These are phyloP conservation scores for Trichophaea hybrida DNA, from an alignment of 2,329 filamentous ascomycete genomes.

Conservation along the genomic window DNA sequence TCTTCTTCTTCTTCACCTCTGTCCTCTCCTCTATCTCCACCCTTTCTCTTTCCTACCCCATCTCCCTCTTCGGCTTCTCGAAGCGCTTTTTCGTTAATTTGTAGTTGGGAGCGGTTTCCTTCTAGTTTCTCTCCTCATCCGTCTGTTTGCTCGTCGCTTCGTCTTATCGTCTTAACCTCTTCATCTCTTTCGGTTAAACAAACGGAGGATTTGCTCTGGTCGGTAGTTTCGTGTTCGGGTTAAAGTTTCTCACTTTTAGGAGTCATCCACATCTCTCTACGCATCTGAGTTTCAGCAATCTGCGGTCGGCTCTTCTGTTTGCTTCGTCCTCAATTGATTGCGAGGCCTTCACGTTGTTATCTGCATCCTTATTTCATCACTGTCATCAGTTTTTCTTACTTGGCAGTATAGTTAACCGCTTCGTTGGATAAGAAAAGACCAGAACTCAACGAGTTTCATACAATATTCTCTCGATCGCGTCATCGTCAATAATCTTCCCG, in stretches of 20 bases:
- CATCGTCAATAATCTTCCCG: background rate
- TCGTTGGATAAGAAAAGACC: background rate
- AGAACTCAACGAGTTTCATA: background rate
- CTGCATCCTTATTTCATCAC: background rate
- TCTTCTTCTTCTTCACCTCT: background rate
- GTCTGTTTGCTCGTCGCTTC: slow-evolving; percentile 27
- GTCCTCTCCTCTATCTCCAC: slow-evolving; percentile 10
- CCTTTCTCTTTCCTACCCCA: slow-evolving; percentile 22
- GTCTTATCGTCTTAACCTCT: slow-evolving; percentile 17
- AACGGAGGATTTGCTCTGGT: slow-evolving; percentile 4
- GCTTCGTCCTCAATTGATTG: background rate
- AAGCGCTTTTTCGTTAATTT: background rate
- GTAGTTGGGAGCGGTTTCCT: background rate
- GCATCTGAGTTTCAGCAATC: slow-evolving; percentile 25
- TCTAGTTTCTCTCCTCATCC: slow-evolving; percentile 25
- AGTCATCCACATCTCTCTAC: slow-evolving; percentile 3
- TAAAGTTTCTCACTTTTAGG: background rate
- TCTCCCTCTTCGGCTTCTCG: slow-evolving; percentile 27
- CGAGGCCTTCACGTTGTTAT: slow-evolving; percentile 11
- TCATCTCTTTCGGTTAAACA: slow-evolving; percentile 20
- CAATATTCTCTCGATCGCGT: background rate
- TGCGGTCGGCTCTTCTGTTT: slow-evolving; percentile 9
- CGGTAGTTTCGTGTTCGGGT: background rate
- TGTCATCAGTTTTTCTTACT: background rate
- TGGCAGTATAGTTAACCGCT: background rate